These are phyloP conservation scores for Parastagonospora nodorum DNA, from an alignment of 2,329 filamentous ascomycete species.

Conservation along the genomic window DNA sequence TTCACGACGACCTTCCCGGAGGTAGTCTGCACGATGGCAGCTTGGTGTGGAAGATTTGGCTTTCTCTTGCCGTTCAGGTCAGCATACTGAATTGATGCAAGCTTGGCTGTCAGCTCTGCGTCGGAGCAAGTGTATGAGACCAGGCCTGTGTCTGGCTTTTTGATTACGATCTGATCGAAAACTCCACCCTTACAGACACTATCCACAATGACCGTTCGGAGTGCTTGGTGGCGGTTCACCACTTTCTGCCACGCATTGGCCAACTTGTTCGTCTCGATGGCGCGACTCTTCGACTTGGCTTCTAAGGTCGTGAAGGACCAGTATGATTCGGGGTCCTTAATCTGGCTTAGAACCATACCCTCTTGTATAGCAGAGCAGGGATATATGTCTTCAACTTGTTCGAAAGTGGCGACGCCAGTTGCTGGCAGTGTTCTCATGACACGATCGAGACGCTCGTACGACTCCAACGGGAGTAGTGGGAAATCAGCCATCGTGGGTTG, in stretches of 20 bases:
- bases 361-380: slow-evolving; percentile 41
- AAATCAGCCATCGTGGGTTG: slow-evolving; percentile 41
- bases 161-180: slow-evolving; percentile 43
- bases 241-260: slow-evolving; percentile 37
- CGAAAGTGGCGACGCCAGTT: slow-evolving; percentile 25
- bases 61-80: slow-evolving; percentile 37
- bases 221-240: slow-evolving; percentile 38
- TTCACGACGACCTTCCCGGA: slow-evolving; percentile 38
- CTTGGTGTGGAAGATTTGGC: slow-evolving; percentile 39
- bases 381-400: slow-evolving; percentile 40
- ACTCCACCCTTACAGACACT: slow-evolving; percentile 43
- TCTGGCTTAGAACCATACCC: slow-evolving; percentile 41
- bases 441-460: slow-evolving; percentile 36
- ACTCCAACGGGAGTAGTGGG: slow-evolving; percentile 37
- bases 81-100: slow-evolving; percentile 32
- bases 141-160: slow-evolving; percentile 28
- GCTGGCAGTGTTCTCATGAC: slow-evolving; percentile 33
- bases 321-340: slow-evolving; percentile 37
- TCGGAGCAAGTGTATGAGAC: slow-evolving; percentile 30
- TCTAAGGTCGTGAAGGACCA: slow-evolving; percentile 38
- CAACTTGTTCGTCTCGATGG: slow-evolving; percentile 28
- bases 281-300: slow-evolving; percentile 25
- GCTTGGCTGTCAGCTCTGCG: slow-evolving; percentile 21
- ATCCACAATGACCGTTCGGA: slow-evolving; percentile 42
- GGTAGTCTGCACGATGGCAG: slow-evolving; percentile 32